Percentiles rank a stretch among this genome's conserved stretches.
These are phyloP conservation scores for Aspergillus unguis DNA, from an alignment of 2,329 filamentous ascomycete species.

Conservation along the genomic window DNA sequence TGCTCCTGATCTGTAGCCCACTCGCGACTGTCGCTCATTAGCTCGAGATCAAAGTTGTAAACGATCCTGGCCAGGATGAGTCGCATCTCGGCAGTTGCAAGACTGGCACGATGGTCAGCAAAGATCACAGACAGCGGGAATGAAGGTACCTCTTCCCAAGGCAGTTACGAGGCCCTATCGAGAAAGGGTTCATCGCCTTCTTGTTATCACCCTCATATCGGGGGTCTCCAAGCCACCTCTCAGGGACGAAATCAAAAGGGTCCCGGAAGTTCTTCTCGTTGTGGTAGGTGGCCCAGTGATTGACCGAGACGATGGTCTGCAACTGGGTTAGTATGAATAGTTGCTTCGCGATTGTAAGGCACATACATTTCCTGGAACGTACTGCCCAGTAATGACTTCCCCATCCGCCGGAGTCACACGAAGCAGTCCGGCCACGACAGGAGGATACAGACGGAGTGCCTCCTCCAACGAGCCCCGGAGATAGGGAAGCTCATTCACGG, in stretches of 20 bases:
- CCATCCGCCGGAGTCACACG: conserved; percentile 32
- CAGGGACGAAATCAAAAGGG: conserved; percentile 24
- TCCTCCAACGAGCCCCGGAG: conserved; percentile 47
- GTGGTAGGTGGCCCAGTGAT: conserved; percentile 22
- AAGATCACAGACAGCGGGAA: no score
- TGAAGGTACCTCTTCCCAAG: neutral
- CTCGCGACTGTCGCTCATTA: no score
- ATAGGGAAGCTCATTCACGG: conserved; percentile 27
- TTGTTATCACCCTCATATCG: neutral
- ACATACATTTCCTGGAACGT: conserved; percentile 28
- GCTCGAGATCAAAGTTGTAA: no score
- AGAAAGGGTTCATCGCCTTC: neutral
- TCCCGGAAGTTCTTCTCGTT: conserved; percentile 21
- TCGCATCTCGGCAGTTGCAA: no score
- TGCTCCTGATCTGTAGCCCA: no score
- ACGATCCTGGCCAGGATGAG: no score
- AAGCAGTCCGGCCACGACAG: conserved; percentile 41
- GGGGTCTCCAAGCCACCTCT: conserved; percentile 24
- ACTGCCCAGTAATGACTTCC: conserved; percentile 34
- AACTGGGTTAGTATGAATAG: neutral
- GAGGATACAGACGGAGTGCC: conserved; percentile 46
- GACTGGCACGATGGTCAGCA: no score
- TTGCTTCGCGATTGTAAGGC: neutral
- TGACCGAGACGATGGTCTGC: conserved; percentile 25
- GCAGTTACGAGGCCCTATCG: neutral